phyloP scores from a whole-genome alignment of 2,329 filamentous ascomycete genomes.

The Gaeumannomyces sp. region DNA sequence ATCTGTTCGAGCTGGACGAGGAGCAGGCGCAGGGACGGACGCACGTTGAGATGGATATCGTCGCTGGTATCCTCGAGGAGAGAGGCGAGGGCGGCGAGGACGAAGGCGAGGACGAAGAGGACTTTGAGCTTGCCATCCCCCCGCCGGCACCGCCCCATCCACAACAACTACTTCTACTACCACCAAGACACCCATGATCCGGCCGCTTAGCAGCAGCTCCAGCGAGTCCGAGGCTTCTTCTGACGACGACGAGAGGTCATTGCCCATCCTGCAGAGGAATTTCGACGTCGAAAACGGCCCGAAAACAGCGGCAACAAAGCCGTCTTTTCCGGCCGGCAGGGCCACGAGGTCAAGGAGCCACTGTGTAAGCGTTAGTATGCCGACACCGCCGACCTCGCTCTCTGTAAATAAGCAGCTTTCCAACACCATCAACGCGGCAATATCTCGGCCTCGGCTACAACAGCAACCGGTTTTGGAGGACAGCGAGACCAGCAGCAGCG shows the following conservation, averaged over 20 bases:
- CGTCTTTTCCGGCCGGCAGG: not conserved
- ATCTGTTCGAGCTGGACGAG: constrained; percentile 18
- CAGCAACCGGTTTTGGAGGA: not conserved
- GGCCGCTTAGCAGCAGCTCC: not conserved
- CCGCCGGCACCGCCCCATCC: constrained; percentile 4
- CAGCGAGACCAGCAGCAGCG: constrained; percentile 12
- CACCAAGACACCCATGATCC: not conserved
- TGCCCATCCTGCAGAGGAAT: not conserved
- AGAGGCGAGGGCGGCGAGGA: constrained; percentile 9
- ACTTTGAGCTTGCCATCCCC: constrained; percentile 9
- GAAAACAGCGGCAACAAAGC: not conserved
- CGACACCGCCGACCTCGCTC: not conserved
- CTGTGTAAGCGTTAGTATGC: not conserved
- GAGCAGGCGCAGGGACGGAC: constrained; percentile 15
- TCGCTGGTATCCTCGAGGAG: constrained; percentile 17
- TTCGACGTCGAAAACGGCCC: not conserved
- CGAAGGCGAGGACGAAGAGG: not conserved
- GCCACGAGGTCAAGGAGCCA: not conserved
- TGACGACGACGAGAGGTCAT: not conserved
- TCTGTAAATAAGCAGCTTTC: not conserved
- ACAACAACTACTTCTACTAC: not conserved
- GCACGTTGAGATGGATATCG: constrained; percentile 20
- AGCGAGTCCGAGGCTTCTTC: not conserved
- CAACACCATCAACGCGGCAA: not conserved
- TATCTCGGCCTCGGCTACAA: constrained; percentile 5